Conservation (phyloP, 768 basidiomycete genomes). For the Suillus americanus region DNA sequence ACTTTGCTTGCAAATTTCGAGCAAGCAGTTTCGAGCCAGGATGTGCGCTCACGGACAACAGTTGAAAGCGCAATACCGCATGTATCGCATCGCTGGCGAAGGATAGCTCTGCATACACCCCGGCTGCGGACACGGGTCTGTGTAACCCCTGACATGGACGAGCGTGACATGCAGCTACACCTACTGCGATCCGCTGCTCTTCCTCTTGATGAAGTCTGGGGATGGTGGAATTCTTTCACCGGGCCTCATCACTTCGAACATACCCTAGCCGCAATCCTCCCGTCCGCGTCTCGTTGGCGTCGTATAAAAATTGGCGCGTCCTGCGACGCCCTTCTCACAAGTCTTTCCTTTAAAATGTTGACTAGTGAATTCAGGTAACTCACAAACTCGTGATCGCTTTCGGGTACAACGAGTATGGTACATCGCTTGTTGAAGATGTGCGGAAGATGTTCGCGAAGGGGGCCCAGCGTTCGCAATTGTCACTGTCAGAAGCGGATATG, state of each 20-base stretch:
- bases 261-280: slow-evolving; percentile 25
- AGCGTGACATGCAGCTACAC: not conserved
- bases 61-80: slow-evolving; percentile 26
- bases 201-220: slow-evolving; percentile 27
- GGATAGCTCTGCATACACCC: slow-evolving; percentile 29
- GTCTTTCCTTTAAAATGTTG: slow-evolving; percentile 28
- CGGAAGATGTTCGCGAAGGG: no score
- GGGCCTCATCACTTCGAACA: slow-evolving; percentile 25
- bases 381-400: no score
- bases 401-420: no score
- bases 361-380: no score
- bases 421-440: no score
- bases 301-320: slow-evolving; percentile 23
- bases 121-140: slow-evolving; percentile 30
- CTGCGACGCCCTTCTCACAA: slow-evolving; percentile 30
- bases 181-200: not conserved
- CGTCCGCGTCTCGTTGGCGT: slow-evolving; percentile 28
- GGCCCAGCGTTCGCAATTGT: no score
- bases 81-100: slow-evolving; percentile 34
- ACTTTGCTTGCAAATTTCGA: slow-evolving; percentile 31
- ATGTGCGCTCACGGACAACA: slow-evolving; percentile 17
- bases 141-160: slow-evolving; percentile 18
- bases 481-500: no score
- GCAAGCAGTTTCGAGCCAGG: slow-evolving; percentile 27
- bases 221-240: slow-evolving; percentile 27